phyloP scores from a whole-genome alignment of 1,284 basidiomycete genomes.

The Earliella scabrosa region DNA sequence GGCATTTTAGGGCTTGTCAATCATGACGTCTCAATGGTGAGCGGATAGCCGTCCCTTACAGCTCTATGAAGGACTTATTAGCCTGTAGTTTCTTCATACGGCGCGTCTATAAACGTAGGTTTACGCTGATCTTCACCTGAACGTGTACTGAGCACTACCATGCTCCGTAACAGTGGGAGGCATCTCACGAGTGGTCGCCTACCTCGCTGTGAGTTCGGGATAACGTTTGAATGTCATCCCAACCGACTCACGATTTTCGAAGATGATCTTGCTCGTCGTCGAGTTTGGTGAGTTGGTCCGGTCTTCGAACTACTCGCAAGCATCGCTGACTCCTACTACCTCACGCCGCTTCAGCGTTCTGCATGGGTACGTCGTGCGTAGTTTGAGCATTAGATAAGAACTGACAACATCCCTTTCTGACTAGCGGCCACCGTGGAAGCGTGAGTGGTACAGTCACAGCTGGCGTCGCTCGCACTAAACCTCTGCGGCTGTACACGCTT shows the following conservation, averaged over 20 bases:
- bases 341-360: not conserved
- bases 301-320: not conserved
- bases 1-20: not conserved
- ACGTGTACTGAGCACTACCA: too few species aligned
- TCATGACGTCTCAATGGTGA: not conserved
- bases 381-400: not conserved
- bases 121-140: not conserved
- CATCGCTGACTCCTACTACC: not conserved
- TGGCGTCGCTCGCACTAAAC: not conserved
- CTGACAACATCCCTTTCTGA: not conserved
- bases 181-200: not conserved
- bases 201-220: not conserved
- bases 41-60: not conserved
- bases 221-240: not conserved
- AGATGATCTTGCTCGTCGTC: not conserved
- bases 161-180: not conserved
- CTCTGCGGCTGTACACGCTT: not conserved
- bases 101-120: not conserved
- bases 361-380: not conserved
- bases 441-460: not conserved
- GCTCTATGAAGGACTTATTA: not conserved
- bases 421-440: constrained; percentile 2
- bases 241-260: not conserved
- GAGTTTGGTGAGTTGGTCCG: not conserved
- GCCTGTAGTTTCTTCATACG: not conserved